Evolutionary conservation across 805 yeast species (phyloP).

Genomic region (Tetrapisispora phaffii): DNA sequence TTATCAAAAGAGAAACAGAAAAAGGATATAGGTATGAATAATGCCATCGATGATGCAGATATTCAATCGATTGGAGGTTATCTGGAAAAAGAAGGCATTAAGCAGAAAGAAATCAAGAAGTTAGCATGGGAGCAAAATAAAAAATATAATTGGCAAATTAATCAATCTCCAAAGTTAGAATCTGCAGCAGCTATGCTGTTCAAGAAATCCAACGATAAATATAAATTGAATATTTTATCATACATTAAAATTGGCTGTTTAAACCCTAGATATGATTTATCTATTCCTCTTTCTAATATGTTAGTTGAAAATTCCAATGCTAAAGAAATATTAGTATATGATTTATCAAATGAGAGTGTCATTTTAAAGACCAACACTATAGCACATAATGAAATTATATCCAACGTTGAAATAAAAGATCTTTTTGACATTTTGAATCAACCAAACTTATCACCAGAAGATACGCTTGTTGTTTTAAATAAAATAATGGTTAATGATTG

Average conservation of each 20-base stretch:
- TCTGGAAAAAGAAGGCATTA: conserved; percentile 13
- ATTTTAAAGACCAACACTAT: not conserved
- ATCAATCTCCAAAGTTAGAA: conserved; percentile 4
- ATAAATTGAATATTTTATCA: not conserved
- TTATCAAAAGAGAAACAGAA: not conserved
- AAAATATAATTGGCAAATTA: conserved; percentile 17
- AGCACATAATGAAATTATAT: conserved; percentile 7
- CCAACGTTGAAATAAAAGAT: conserved; percentile 19
- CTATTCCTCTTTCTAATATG: not conserved
- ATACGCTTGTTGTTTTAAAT: conserved; percentile 14
- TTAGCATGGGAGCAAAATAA: conserved; percentile 14
- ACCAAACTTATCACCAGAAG: conserved; percentile 18
- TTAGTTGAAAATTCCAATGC: not conserved
- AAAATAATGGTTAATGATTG: conserved; percentile 17
- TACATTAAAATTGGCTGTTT: not conserved
- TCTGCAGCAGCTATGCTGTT: conserved; percentile 17
- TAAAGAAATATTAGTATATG: conserved; percentile 9
- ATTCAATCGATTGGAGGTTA: conserved; percentile 14
- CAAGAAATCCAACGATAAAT: not conserved
- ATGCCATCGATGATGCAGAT: conserved; percentile 6
- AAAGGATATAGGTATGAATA: not conserved
- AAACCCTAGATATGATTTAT: not conserved
- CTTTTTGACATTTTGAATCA: conserved; percentile 21
- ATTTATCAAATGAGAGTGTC: not conserved
- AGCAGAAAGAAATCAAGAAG: conserved; percentile 13